A percentile compares a stretch with the other conserved stretches of the same genome.
Conservation (phyloP, 176 grass and related monocot genomes). For the Lolium perenne region DNA sequence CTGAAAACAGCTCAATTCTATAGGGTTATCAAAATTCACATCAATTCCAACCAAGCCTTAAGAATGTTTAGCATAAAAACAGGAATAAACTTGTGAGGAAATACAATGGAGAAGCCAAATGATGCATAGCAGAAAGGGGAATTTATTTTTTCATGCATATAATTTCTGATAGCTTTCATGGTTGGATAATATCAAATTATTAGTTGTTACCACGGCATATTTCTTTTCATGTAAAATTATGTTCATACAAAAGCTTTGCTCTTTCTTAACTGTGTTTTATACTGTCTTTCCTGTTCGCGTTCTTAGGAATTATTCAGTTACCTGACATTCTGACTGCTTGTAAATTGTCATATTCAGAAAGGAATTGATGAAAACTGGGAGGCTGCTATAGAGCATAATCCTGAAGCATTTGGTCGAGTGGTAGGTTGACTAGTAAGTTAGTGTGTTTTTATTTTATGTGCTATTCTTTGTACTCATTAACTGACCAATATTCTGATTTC, state of each 20-base stretch:
- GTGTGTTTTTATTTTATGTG: conserved; percentile 21
- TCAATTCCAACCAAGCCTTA: neutral
- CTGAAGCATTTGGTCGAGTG: conserved; percentile 99
- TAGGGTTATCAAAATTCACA: neutral
- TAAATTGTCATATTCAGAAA: conserved; percentile 70
- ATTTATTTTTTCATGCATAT: conserved; percentile 11
- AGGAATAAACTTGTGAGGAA: neutral
- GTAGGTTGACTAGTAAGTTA: conserved; percentile 53
- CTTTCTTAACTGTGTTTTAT: conserved; percentile 29
- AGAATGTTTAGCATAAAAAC: neutral
- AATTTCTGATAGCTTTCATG: conserved; percentile 25
- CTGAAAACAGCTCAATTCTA: conserved; percentile 9
- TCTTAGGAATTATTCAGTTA: conserved; percentile 34
- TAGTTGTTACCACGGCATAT: conserved; percentile 6
- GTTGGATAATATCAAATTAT: conserved; percentile 22
- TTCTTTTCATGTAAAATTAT: conserved; percentile 20
- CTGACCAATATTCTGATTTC: conserved; percentile 24
- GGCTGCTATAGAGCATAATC: conserved; percentile 96
- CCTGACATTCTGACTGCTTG: conserved; percentile 23
- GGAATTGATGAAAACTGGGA: conserved; percentile 99
- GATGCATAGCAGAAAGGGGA: neutral
- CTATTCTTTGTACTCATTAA: conserved; percentile 33
- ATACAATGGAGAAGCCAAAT: conserved; percentile 6
- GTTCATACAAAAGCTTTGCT: conserved; percentile 19
- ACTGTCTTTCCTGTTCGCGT: conserved; percentile 10